phyloP scores from a whole-genome alignment of 441 rosid genomes.

The Viola pubescens region DNA sequence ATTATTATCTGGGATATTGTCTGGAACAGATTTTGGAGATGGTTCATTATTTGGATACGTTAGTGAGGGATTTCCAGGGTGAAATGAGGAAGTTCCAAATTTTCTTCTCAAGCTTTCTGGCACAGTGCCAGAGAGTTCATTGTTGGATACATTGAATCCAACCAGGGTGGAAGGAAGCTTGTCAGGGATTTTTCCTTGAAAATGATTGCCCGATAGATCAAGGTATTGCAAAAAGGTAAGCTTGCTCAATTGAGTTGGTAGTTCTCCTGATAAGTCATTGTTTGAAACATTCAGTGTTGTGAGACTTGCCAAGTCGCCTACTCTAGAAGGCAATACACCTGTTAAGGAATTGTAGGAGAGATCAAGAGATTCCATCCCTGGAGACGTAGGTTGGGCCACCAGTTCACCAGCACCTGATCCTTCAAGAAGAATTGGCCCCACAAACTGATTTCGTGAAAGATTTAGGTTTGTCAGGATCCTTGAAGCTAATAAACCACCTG shows the following conservation, averaged over 20 bases:
- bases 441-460: constrained; percentile 67
- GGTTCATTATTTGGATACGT: constrained; percentile 25
- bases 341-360: constrained; percentile 68
- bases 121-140: constrained; percentile 61
- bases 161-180: constrained; percentile 48
- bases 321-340: constrained; percentile 55
- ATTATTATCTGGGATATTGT: constrained; percentile 9
- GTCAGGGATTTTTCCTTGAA: constrained; percentile 60
- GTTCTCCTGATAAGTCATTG: constrained; percentile 55
- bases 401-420: constrained; percentile 51
- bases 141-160: constrained; percentile 67
- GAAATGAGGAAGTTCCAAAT: constrained; percentile 53
- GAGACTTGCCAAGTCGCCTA: constrained; percentile 57
- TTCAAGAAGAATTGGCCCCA: constrained; percentile 62
- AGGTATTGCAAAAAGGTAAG: constrained; percentile 59
- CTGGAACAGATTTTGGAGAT: constrained; percentile 19
- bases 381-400: constrained; percentile 35
- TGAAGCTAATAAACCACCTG: constrained; percentile 54
- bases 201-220: constrained; percentile 73
- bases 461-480: constrained; percentile 48
- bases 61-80: constrained; percentile 57
- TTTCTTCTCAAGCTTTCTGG: constrained; percentile 45
- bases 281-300: constrained; percentile 56
- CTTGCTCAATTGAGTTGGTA: constrained; percentile 69
- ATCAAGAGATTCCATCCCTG: constrained; percentile 74